Evolutionary conservation across 1,139 yeast species (phyloP).

Genomic region (Candida gigantensis): DNA sequence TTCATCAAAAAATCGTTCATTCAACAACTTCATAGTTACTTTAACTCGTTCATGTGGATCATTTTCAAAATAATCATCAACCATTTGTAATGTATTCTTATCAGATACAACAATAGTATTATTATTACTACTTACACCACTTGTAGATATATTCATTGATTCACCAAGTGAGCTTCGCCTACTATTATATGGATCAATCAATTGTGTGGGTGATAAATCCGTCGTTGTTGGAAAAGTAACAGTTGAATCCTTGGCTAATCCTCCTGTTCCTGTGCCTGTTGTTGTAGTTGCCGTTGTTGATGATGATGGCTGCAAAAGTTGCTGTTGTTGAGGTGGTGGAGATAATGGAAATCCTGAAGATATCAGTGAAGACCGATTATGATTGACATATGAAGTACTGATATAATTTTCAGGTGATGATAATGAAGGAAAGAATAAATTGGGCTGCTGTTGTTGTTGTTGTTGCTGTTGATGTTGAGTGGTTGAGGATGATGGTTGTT

Average conservation of each 20-base stretch:
- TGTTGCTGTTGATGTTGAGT: conserved; percentile 4
- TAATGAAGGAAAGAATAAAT: conserved; percentile 1
- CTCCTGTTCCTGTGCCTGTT: too few species aligned
- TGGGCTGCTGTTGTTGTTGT: conserved; percentile 5
- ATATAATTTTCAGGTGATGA: conserved; percentile 12
- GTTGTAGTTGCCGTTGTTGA: conserved; percentile 2
- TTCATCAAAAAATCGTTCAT: conserved; percentile 29
- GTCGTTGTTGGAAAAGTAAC: background rate
- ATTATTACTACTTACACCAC: conserved; percentile 5
- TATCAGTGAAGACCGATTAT: conserved; percentile 14
- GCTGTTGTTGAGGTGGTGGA: conserved; percentile 10
- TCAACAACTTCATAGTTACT: conserved; percentile 29
- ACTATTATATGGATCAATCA: conserved; percentile 16
- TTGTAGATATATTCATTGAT: conserved; percentile 8
- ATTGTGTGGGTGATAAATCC: conserved; percentile 11
- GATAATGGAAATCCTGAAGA: conserved; percentile 11
- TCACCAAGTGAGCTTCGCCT: conserved; percentile 34
- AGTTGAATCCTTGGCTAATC: conserved; percentile 1
- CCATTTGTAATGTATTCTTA: conserved; percentile 21
- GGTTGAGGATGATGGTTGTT: too few species aligned
- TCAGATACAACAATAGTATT: conserved; percentile 6
- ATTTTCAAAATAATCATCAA: conserved; percentile 36
- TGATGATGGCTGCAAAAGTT: background rate
- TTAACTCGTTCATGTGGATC: conserved; percentile 47
- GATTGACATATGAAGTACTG: conserved; percentile 7